Base-by-base conservation (phyloP, 1,284 basidiomycete genomes). In the Gomphus bonarii region DNA sequence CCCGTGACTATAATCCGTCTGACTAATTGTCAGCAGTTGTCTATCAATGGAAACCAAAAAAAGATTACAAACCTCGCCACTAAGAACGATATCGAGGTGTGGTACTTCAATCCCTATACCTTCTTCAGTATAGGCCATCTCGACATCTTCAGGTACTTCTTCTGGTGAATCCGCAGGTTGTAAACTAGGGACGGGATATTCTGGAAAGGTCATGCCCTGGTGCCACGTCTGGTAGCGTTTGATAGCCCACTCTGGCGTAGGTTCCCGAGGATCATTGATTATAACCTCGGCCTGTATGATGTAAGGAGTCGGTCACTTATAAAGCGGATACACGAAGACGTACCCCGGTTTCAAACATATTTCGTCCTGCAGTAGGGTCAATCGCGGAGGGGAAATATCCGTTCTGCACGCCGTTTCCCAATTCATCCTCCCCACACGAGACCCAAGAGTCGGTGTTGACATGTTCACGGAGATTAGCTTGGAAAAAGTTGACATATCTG, bases 1-100 rank as follows among this genome's bases (percentile, higher is more conserved):
- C n/a, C 73, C 73, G 42, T 77, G 71, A 44, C 62, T 65, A 61
- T 69, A 67, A 47, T 68, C 69, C 35, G 73, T 76, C 74, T 76
- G 30, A 25, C 8, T 54, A 50, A 54, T 14, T n/a, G 56, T 44
- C 20, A 44, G 10, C 20, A 2, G 42, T 9, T 10, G 42, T 12
- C 20, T 36, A 46, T 53, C 43, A 53, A 36, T 22, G 16, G 16
- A 56, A 43, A 60, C 50, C 30, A 22, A 18, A 12, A 40, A 20
- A 48, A 31, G 14, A 28, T 31, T 28, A 48, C 51, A 47, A 51
- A 75, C 75, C 65, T 75, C 68, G 46, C 78, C 78, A 12, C 75
- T 77, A 55, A 78, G 67, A 58, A 80, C 65, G 35, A 79, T 75
- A 61, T 78, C 78, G 42, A 58, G 12, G 31, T 42, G 22, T 31